Evolutionary conservation across 768 basidiomycete genomes (phyloP).

Genomic region (Leucogyrophana mollusca): DNA sequence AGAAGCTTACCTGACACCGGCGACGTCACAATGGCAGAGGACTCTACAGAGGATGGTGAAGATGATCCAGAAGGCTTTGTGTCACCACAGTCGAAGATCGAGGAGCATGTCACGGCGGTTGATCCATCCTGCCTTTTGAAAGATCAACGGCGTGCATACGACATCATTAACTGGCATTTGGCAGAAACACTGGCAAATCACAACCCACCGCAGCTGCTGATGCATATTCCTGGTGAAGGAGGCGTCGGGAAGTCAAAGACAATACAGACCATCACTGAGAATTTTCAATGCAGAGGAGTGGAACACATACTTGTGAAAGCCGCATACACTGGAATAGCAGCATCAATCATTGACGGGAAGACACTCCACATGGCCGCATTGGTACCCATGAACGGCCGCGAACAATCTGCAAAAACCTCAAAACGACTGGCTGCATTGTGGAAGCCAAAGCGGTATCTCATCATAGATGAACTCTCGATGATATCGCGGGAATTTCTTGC

Average conservation of each 20-base stretch:
- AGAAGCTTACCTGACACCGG: too few relatives aligned
- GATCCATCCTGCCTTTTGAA: neutral
- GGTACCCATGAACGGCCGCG: slow-evolving; percentile 12
- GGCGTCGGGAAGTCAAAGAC: slow-evolving; percentile 44
- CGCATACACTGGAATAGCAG: slow-evolving; percentile 40
- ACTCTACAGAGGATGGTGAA: too few relatives aligned
- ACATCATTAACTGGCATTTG: slow-evolving; percentile 34
- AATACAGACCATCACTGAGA: slow-evolving; percentile 35
- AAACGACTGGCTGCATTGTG: slow-evolving; percentile 15
- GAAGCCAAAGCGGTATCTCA: slow-evolving; percentile 21
- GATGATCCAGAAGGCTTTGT: neutral
- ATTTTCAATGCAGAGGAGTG: slow-evolving; percentile 21
- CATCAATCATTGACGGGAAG: slow-evolving; percentile 35
- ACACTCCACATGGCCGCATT: slow-evolving; percentile 26
- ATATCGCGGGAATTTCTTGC: slow-evolving; percentile 22
- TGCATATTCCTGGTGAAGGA: slow-evolving; percentile 40
- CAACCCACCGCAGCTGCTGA: slow-evolving; percentile 28
- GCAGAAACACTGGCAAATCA: slow-evolving; percentile 14
- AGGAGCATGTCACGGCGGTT: too few relatives aligned
- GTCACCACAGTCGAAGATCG: neutral
- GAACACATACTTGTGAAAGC: slow-evolving; percentile 27
- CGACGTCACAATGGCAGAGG: too few relatives aligned
- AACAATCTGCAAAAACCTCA: slow-evolving; percentile 1
- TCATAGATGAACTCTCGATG: slow-evolving; percentile 44
- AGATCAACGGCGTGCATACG: slow-evolving; percentile 25